These are phyloP conservation scores for Elaeis oleifera DNA, from an alignment of 202 grass and related monocot genomes.

Conservation along the genomic window DNA sequence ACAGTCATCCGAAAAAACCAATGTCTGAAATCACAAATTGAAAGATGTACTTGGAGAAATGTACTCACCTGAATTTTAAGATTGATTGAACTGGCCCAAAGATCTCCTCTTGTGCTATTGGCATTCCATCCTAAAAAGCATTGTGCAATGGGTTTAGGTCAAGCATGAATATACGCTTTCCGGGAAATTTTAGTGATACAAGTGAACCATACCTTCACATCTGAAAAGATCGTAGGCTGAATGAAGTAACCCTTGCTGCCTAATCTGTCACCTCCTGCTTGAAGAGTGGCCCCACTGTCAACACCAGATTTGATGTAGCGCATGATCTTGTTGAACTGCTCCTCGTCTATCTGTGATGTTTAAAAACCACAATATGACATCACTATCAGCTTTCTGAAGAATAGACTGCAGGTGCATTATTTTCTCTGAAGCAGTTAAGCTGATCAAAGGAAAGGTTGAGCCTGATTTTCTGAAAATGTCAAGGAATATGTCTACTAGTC, in stretches of 20 bases:
- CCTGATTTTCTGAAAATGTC: too few relatives aligned
- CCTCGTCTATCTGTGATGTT: constrained; percentile 58
- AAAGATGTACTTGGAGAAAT: neutral
- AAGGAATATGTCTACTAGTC: too few relatives aligned
- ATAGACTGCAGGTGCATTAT: too few relatives aligned
- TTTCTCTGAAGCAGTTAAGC: too few relatives aligned
- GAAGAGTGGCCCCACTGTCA: constrained; percentile 61
- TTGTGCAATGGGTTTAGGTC: constrained; percentile 2
- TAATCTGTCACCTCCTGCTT: constrained; percentile 57
- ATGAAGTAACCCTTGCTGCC: constrained; percentile 88
- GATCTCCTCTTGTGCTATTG: constrained; percentile 88
- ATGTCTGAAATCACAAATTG: too few relatives aligned
- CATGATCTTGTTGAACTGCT: constrained; percentile 83
- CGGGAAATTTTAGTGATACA: neutral
- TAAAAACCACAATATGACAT: neutral
- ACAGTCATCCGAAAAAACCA: too few relatives aligned
- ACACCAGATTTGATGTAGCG: constrained; percentile 60
- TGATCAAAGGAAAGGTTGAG: too few relatives aligned
- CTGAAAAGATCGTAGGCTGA: constrained; percentile 85
- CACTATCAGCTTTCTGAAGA: neutral
- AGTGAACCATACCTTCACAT: constrained; percentile 57
- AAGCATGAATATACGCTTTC: neutral
- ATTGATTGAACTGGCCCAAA: constrained; percentile 95
- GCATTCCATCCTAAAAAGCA: constrained; percentile 60
- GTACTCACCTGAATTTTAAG: constrained; percentile 88